Evolutionary conservation across 768 basidiomycete species (phyloP), one percentile per base, ranked within the genome.

Genomic region (Grammothele lineata): DNA sequence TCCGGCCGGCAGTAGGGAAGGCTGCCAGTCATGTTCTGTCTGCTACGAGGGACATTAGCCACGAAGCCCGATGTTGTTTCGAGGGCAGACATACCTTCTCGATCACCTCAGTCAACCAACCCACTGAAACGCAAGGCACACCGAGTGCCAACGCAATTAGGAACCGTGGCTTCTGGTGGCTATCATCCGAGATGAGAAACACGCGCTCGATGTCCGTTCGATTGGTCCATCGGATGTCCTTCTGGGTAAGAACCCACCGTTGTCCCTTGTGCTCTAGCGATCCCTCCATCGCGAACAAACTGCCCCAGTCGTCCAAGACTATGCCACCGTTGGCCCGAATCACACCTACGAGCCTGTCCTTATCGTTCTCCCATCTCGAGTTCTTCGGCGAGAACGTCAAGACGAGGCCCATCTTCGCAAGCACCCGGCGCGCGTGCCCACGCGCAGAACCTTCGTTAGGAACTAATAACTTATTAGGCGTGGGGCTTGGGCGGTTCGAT

Each of bases 141-240:
- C 92, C 92, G 33, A 92, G 69, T 0, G 88, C 91, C 26, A 97
- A 75, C 5, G 91, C 87, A 3, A 84, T 73, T 43, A 95, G 70
- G 57, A 78, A 92, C 64, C 93, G 94, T 9, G 85, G 78, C 55
- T 88, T 92, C 47, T 80, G 77, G 54, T 74, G 79, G 8, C 73
- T 62, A 12, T 81, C 76, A 51, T 88, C 82, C 0, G 87, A 78
- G 14, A 90, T 51, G 33, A 90, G 69, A 63, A 88, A 87, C 19
- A 85, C 70, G 12, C 77, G 73, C 14, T 77, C 62, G 30, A 80
- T 65, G 23, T 70, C 67, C n/a, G 60, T 48, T 26, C 69, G 68
- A 42, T 70, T 72, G 17, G 56, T 62, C 65, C 74, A 76, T 30
- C 65, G 59, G 23, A 80, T 71, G 26, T 85, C 78, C 15, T 69